Conservation (phyloP, 2,329 filamentous ascomycete species). For the Colletotrichum cordylinicola region DNA sequence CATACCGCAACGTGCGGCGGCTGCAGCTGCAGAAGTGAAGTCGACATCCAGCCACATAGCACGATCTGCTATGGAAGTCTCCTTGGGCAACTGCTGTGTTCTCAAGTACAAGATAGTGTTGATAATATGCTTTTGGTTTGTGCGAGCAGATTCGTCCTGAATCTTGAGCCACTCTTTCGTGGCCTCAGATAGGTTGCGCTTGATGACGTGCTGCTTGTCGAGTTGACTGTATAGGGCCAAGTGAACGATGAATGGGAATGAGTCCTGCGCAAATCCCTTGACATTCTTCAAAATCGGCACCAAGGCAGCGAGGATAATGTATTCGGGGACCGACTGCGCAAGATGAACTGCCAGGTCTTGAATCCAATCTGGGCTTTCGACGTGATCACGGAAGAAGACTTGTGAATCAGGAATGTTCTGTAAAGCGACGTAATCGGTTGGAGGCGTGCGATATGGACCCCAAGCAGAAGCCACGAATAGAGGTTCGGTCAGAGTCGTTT, state of each 20-base stretch:
- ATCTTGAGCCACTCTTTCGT: constrained; percentile 68
- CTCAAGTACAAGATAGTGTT: constrained; percentile 87
- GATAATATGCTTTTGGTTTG: constrained; percentile 74
- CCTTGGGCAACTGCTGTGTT: constrained; percentile 76
- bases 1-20: constrained; percentile 82
- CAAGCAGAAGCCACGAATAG: constrained; percentile 62
- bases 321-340: constrained; percentile 61
- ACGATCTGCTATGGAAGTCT: constrained; percentile 80
- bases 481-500: constrained; percentile 55
- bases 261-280: constrained; percentile 71
- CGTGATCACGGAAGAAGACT: constrained; percentile 40
- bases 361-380: constrained; percentile 63
- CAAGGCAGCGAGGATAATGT: constrained; percentile 74
- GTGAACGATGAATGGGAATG: constrained; percentile 87
- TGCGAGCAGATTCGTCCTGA: constrained; percentile 31
- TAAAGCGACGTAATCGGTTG: constrained; percentile 47
- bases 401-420: constrained; percentile 29
- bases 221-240: constrained; percentile 75
- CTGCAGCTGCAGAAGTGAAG: constrained; percentile 70
- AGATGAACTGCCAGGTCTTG: constrained; percentile 66
- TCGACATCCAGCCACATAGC: constrained; percentile 87
- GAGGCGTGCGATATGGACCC: constrained; percentile 59
- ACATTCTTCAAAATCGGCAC: constrained; percentile 70
- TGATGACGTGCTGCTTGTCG: constrained; percentile 64
- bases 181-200: constrained; percentile 68